Percentiles rank a stretch among this genome's conserved stretches.
Evolutionary conservation across 164 flowering plant species (phyloP).

Genomic region (Taxillus chinensis): DNA sequence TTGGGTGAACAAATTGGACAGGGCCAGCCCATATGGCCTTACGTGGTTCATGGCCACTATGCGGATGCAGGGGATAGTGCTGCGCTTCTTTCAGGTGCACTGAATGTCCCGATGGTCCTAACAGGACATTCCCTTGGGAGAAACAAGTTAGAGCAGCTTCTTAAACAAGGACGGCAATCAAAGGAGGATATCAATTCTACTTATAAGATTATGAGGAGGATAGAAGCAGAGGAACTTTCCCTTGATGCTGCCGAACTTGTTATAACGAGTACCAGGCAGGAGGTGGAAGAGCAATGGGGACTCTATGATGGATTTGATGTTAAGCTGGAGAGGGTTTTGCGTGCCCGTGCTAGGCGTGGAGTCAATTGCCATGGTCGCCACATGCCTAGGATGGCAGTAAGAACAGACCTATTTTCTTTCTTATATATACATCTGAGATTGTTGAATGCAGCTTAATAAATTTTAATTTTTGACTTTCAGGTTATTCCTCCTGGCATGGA

Average conservation of each 20-base stretch:
- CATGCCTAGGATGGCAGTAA: constrained; percentile 97
- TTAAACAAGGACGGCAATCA: constrained; percentile 90
- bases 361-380: constrained; percentile 81
- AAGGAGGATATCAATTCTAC: constrained; percentile 86
- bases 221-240: constrained; percentile 92
- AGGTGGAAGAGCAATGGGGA: constrained; percentile 96
- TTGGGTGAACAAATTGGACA: constrained; percentile 82
- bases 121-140: constrained; percentile 93
- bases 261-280: constrained; percentile 88
- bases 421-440: neutral
- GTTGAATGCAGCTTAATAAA: neutral
- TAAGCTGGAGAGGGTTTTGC: constrained; percentile 74
- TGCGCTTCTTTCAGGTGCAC: constrained; percentile 89
- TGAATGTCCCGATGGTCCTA: constrained; percentile 92
- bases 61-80: constrained; percentile 97
- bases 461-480: constrained; percentile 20
- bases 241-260: constrained; percentile 96
- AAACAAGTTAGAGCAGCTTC: constrained; percentile 88
- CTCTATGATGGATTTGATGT: constrained; percentile 94
- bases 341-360: constrained; percentile 81
- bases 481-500: constrained; percentile 99
- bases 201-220: constrained; percentile 84
- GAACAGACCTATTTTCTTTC: constrained; percentile 3
- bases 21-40: constrained; percentile 83
- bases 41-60: constrained; percentile 88